Evolutionary conservation across 2,329 filamentous ascomycete species (phyloP).

Genomic region (Colletotrichum cordylinicola): DNA sequence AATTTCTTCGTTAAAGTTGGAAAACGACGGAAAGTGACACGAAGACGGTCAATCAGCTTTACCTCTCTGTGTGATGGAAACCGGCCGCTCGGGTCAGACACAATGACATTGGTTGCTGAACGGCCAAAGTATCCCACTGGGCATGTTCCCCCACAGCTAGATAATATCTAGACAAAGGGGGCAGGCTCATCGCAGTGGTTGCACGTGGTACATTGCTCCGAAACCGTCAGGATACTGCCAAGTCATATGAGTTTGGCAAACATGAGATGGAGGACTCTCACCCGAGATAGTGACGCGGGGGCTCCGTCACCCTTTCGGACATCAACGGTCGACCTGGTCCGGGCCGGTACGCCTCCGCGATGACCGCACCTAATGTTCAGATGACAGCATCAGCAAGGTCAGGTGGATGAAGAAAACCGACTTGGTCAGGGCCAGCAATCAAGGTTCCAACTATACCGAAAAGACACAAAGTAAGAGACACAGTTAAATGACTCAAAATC

Average conservation of each 20-base stretch:
- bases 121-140: not conserved
- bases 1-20: not conserved
- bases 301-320: not conserved
- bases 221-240: not conserved
- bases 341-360: not conserved
- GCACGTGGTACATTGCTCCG: not conserved
- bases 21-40: fast-evolving
- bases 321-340: not conserved
- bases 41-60: not conserved
- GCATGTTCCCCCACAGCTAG: not conserved
- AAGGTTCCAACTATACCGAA: not conserved
- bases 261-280: not conserved
- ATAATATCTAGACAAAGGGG: not conserved
- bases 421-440: not conserved
- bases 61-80: not conserved
- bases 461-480: not conserved
- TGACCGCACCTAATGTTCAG: not conserved
- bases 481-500: not conserved
- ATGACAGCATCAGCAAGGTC: not conserved
- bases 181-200: not conserved
- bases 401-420: not conserved
- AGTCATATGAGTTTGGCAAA: not conserved
- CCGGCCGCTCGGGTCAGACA: not conserved
- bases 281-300: not conserved
- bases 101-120: not conserved